Conservation (phyloP, 2,329 filamentous ascomycete genomes). For the Fusarium hainanense region DNA sequence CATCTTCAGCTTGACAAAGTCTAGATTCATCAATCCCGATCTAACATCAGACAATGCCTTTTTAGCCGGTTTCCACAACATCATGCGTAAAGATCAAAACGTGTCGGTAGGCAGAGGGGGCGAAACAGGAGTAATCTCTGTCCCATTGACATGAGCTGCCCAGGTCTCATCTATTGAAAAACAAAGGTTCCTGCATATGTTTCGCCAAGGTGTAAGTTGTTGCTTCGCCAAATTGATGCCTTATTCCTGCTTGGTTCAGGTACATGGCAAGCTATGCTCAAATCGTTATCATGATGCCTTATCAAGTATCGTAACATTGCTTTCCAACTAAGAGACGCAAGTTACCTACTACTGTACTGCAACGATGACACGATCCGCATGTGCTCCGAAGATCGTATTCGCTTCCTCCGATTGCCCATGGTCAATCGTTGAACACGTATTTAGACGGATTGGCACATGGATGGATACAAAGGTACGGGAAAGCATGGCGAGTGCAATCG, state of each 20-base stretch:
- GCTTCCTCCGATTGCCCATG: slow-evolving; percentile 7
- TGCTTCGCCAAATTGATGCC: not conserved
- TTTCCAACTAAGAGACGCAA: not conserved
- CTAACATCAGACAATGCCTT: not conserved
- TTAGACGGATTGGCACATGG: slow-evolving; percentile 7
- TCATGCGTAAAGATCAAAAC: not conserved
- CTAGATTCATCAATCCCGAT: not conserved
- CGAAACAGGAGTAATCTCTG: not conserved
- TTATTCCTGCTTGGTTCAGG: not conserved
- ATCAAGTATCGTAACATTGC: not conserved
- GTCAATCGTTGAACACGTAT: not conserved
- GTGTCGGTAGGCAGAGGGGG: not conserved
- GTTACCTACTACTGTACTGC: not conserved
- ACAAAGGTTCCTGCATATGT: not conserved
- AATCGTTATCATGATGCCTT: not conserved
- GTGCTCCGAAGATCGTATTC: slow-evolving; percentile 7
- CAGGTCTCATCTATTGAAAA: not conserved
- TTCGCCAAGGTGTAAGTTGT: not conserved
- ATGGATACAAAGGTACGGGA: slow-evolving; percentile 9
- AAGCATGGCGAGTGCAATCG: slow-evolving; percentile 7
- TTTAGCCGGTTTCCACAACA: not conserved
- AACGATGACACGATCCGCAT: not conserved
- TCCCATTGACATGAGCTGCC: not conserved
- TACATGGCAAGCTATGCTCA: not conserved
- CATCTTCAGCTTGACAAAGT: not conserved